Conservation (phyloP, 352 stramenopile genomes). For the Phytophthora megakarya region DNA sequence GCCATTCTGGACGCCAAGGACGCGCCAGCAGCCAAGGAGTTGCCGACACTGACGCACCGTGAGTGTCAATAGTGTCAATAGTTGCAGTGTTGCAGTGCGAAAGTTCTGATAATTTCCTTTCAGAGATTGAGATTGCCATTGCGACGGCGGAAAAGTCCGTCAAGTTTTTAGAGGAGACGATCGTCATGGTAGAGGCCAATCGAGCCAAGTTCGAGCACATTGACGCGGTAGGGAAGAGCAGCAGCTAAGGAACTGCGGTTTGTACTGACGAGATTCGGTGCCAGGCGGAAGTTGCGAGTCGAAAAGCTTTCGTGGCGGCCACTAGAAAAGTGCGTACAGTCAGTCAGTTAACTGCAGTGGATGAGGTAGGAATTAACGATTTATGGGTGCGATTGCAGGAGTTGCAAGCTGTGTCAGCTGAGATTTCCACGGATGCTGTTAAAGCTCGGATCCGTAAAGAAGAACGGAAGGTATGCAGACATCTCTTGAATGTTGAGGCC, state of each 20-base stretch:
- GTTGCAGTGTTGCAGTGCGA: background rate
- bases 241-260: background rate
- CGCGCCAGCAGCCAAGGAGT: slow-evolving; percentile 49
- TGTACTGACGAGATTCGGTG: background rate
- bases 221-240: slow-evolving; percentile 44
- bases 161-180: slow-evolving; percentile 84
- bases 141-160: slow-evolving; percentile 70
- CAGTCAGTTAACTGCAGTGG: background rate
- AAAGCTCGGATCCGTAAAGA: slow-evolving; percentile 64
- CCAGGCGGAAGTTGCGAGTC: slow-evolving; percentile 63
- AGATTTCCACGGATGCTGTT: slow-evolving; percentile 64
- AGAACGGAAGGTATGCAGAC: slow-evolving; percentile 56
- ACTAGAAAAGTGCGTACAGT: slow-evolving; percentile 47
- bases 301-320: slow-evolving; percentile 68
- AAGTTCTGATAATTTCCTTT: background rate
- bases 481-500: background rate
- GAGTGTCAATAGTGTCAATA: slow-evolving; percentile 18
- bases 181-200: slow-evolving; percentile 83
- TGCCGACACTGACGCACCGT: slow-evolving; percentile 64
- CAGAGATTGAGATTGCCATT: slow-evolving; percentile 67
- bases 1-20: slow-evolving; percentile 51
- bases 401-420: slow-evolving; percentile 54
- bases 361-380: background rate
- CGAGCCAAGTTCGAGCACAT: slow-evolving; percentile 85
- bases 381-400: slow-evolving; percentile 17